phyloP scores from a whole-genome alignment of 2,329 filamentous ascomycete genomes.

The Fusarium drepaniforme region DNA sequence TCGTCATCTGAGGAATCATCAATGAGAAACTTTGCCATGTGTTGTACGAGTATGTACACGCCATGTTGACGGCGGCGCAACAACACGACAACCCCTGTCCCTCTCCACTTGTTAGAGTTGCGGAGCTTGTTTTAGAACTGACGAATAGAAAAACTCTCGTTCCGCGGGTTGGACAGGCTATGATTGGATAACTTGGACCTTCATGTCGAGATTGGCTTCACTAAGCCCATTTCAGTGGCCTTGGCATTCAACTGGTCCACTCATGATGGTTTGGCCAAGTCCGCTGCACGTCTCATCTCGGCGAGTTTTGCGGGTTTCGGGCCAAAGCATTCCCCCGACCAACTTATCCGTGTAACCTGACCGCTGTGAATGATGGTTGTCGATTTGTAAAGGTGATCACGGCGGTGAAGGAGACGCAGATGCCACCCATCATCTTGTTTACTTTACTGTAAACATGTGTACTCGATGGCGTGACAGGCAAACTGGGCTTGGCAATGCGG shows the following conservation, averaged over 20 bases:
- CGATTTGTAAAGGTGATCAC: not conserved
- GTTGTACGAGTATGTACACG: not conserved
- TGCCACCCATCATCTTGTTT: not conserved
- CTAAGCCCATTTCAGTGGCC: not conserved
- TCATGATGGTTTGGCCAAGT: not conserved
- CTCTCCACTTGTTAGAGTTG: not conserved
- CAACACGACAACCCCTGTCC: not conserved
- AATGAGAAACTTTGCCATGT: not conserved
- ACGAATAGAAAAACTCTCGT: not conserved
- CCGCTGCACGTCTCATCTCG: not conserved
- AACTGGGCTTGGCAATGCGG: not conserved
- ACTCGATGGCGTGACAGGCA: not conserved
- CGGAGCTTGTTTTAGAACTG: not conserved
- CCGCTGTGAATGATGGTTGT: not conserved
- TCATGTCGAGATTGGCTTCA: not conserved
- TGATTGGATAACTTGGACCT: not conserved
- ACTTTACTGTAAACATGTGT: not conserved
- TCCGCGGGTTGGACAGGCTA: not conserved
- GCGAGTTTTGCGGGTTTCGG: not conserved
- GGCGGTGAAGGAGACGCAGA: not conserved
- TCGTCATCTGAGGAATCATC: not conserved
- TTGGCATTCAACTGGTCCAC: not conserved
- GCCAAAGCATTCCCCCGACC: not conserved
- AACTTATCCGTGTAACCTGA: not conserved
- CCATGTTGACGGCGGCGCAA: not conserved